These are phyloP conservation scores for Capsella rubella DNA, from an alignment of 441 rosid genomes.

Conservation along the genomic window DNA sequence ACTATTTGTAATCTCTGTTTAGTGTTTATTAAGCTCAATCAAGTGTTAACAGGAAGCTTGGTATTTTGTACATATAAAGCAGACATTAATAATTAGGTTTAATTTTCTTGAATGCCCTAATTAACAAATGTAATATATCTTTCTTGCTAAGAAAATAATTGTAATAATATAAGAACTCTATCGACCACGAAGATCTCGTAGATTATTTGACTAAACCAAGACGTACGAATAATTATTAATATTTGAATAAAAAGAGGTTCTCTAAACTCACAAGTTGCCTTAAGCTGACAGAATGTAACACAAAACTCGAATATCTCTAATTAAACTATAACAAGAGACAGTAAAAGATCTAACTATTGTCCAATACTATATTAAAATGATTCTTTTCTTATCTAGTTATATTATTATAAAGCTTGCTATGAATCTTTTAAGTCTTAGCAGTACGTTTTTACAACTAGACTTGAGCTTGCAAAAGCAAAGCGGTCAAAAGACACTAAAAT, in stretches of 20 bases:
- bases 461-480: slow-evolving; percentile 44
- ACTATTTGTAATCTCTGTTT: not conserved
- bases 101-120: not conserved
- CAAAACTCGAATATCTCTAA: slow-evolving; percentile 28
- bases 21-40: not conserved
- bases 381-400: slow-evolving; percentile 12
- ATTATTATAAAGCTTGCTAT: slow-evolving; percentile 31
- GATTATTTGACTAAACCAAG: slow-evolving; percentile 47
- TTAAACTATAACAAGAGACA: slow-evolving; percentile 24
- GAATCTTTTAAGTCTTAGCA: slow-evolving; percentile 37
- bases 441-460: slow-evolving; percentile 47
- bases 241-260: slow-evolving; percentile 37
- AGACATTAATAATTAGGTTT: not conserved
- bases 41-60: not conserved
- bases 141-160: slow-evolving; percentile 4
- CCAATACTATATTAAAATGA: slow-evolving; percentile 9
- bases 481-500: slow-evolving; percentile 43
- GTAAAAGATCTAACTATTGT: slow-evolving; percentile 28
- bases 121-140: not conserved
- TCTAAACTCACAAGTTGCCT: slow-evolving; percentile 37
- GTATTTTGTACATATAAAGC: not conserved
- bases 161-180: slow-evolving; percentile 23
- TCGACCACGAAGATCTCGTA: slow-evolving; percentile 44
- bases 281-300: slow-evolving; percentile 44
- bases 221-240: slow-evolving; percentile 35